Conservation (phyloP, 805 yeast genomes). For the Wickerhamiella azymoides region DNA sequence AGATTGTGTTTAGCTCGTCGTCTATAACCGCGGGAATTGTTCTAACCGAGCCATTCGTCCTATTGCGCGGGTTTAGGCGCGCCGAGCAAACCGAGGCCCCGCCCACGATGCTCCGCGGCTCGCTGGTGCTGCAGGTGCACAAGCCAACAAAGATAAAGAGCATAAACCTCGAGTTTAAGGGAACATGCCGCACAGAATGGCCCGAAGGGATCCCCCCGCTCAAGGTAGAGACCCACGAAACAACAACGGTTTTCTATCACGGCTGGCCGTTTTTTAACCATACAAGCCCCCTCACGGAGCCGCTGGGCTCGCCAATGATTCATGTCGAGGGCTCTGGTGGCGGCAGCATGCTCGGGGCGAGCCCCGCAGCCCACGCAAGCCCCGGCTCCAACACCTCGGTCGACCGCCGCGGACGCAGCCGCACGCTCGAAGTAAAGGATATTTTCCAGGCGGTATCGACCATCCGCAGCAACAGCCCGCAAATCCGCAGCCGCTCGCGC, state of each 20-base stretch:
- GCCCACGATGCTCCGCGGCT: conserved; percentile 72
- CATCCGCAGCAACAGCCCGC: conserved; percentile 4
- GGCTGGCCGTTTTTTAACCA: conserved; percentile 78
- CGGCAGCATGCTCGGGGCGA: not conserved
- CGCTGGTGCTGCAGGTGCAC: conserved; percentile 50
- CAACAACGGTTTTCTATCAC: conserved; percentile 54
- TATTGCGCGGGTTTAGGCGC: conserved; percentile 66
- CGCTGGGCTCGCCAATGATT: conserved; percentile 6
- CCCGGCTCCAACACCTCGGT: too few species aligned
- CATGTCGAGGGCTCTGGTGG: not conserved
- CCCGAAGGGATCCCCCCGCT: conserved; percentile 97
- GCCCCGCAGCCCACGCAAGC: too few species aligned
- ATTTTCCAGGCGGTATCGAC: conserved; percentile 3
- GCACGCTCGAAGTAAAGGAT: conserved; percentile 7
- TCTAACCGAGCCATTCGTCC: conserved; percentile 67
- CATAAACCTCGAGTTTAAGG: conserved; percentile 48
- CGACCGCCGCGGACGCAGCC: not conserved
- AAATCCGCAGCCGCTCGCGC: conserved; percentile 4
- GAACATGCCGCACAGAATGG: conserved; percentile 76
- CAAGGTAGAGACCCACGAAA: conserved; percentile 49
- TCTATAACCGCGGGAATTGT: conserved; percentile 17
- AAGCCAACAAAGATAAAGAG: conserved; percentile 61
- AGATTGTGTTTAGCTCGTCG: conserved; percentile 9
- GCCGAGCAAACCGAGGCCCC: conserved; percentile 51
- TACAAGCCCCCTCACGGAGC: conserved; percentile 16